Base-by-base conservation (phyloP, 1,284 basidiomycete genomes). In the Rhodotorula sp. region DNA sequence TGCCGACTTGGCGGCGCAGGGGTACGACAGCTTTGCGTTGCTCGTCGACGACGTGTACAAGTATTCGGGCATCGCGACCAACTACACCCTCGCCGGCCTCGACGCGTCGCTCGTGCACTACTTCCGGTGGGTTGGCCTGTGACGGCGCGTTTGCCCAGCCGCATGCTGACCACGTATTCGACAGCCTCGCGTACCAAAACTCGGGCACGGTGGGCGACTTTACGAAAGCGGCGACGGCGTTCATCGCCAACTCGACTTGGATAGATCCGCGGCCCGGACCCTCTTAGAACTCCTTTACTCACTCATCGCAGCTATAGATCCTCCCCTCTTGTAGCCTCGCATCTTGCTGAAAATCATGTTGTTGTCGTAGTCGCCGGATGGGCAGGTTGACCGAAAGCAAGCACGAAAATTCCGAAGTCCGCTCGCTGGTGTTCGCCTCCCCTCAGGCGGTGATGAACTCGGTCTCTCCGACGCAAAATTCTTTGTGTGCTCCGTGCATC, bases 1-100 rank as follows among this genome's bases (percentile, higher is more conserved):
- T 16, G 63, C 78, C 64, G 70, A 76, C 8, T 57, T 50, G 28
- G 16, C 2, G 5, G 6, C 26, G 10, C 55, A 68, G 16, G 50
- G 34, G 2, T 81, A 82, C 68, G 84, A 83, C n/a, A 89, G 89
- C 1, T 93, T 91, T 77, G 83, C 87, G 1, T 84, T 95, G 50
- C 84, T 95, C 15, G 85, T 95, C 14, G 91, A 95, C 79, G 93
- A 94, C 76, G 92, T 95, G 0, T 86, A 92, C 78, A 85, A 89
- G 69, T 92, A 89, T 78, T 80, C 84, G 26, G 90, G 92, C 7
- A 78, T 82, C 3, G 86, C 84, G 8, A 83, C 89, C 61, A 89
- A 89, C 75, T 90, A 85, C 78, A 87, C 87, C 5, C 82, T 93
- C n/a, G 84, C 84, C 21, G 84, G 84, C 7, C 83, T 92, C 61